These are phyloP conservation scores for Penicillium hesseltinei DNA, from an alignment of 2,329 filamentous ascomycete genomes.

Conservation along the genomic window DNA sequence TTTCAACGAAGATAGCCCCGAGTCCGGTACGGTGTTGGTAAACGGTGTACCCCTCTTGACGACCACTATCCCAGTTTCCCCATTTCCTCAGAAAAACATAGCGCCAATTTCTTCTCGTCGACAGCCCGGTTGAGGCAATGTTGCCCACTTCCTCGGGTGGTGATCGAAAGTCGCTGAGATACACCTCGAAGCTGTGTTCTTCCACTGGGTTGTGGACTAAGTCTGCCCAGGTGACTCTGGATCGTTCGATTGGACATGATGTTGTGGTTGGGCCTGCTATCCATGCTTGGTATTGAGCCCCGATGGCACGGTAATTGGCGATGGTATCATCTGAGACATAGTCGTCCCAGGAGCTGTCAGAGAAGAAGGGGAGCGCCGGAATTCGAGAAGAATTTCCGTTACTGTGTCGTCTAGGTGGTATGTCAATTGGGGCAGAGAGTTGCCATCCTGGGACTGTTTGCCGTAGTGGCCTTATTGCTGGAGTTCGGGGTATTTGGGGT, in stretches of 20 bases:
- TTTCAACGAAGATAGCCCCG: not conserved
- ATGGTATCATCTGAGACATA: not conserved
- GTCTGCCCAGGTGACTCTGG: not conserved
- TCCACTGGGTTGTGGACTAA: not conserved
- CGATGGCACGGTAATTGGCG: not conserved
- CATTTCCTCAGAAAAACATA: not conserved
- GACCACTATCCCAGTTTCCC: not conserved
- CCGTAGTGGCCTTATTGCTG: not conserved
- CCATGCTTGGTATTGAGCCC: not conserved
- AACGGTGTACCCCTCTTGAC: not conserved
- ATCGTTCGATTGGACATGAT: not conserved
- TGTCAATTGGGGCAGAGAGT: not conserved
- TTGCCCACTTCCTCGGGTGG: not conserved
- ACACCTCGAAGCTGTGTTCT: not conserved
- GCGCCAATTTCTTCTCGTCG: not conserved
- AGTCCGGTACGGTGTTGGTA: not conserved
- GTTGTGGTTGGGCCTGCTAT: not conserved
- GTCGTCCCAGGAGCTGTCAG: not conserved
- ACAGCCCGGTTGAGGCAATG: not conserved
- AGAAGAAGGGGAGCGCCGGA: not conserved
- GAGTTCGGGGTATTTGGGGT: not conserved
- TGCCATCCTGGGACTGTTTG: not conserved
- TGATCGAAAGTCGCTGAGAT: not conserved
- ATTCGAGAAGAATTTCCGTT: too few relatives aligned
- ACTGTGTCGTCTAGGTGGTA: not conserved